Base-by-base conservation (phyloP, 2,329 filamentous ascomycete genomes). In the Xylaria sp. region DNA sequence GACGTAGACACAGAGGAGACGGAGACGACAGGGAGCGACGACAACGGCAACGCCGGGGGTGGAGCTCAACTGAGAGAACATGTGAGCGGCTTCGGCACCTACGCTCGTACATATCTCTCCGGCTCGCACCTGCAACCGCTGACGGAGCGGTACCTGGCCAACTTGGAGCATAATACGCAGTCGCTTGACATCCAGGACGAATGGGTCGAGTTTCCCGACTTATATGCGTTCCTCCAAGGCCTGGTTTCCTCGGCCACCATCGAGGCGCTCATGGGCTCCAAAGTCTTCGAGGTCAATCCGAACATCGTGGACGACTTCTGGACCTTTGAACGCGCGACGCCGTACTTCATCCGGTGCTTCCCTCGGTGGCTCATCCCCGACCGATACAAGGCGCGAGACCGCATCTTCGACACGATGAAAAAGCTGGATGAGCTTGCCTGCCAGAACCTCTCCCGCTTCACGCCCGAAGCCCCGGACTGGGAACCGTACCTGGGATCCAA, bases 241-340 rank as follows among this genome's bases (percentile, higher is more conserved):
- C 24, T 6, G 6, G 24, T 26, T 26, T 5, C 6, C 5, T 5
- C 24, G 5, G 24, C 24, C 5, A 9, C 24, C 24, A 26, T 26
- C 5, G 55, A 58, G 29, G 52, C 51, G 11, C 37, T 62, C 39
- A 50, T 54, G 24, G 59, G 59, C 7, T 56, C 54, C 5, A 39
- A 57, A 37, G 11, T 62, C 16, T 29, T 59, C 6, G 38, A 50
- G n/a, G n/a, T 62, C 19, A 53, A 56, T 24, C 59, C 59, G 2
- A 44, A 19, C 16, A 39, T 62, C 8, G 39, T 57, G 8, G 51
- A 56, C 9, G 45, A 62, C 24, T 52, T 57, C 24, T 51, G 44
- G 46, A 20, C 29, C 4, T 53, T 50, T 20, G n/a, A 57, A 5
- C 7, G 9, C 8, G 21, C 19, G 7, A 43, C 42, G 8, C 59